Percentiles rank a stretch among this genome's conserved stretches.
Conservation (phyloP, 257 asterid species). For the Osmanthus fragrans region DNA sequence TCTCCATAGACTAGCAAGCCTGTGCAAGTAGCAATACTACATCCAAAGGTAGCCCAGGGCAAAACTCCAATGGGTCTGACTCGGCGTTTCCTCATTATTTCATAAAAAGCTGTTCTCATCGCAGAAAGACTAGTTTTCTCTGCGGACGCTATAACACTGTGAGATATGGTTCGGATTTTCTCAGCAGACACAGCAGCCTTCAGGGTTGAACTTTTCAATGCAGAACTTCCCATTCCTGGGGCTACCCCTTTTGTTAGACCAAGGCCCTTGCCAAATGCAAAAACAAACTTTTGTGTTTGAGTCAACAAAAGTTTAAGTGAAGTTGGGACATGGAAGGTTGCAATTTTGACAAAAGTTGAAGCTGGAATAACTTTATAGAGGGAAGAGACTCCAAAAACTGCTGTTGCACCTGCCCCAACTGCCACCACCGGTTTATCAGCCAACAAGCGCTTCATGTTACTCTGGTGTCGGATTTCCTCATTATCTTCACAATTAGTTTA, state of each 20-base stretch:
- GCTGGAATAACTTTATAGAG: conserved; percentile 77
- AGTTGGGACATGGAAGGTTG: conserved; percentile 65
- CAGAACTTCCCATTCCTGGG: conserved; percentile 56
- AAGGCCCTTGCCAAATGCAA: conserved; percentile 54
- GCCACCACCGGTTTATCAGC: conserved; percentile 84
- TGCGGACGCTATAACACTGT: conserved; percentile 74
- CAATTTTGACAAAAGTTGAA: conserved; percentile 63
- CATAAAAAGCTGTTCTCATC: conserved; percentile 78
- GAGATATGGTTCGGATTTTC: conserved; percentile 74
- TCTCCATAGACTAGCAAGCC: conserved; percentile 77
- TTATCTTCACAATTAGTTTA: conserved; percentile 42
- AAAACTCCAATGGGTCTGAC: conserved; percentile 52
- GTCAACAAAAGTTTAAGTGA: conserved; percentile 59
- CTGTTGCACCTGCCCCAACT: conserved; percentile 95
- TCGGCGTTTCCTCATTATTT: conserved; percentile 78
- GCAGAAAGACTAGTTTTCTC: conserved; percentile 92
- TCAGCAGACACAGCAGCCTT: conserved; percentile 73
- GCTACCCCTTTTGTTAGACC: conserved; percentile 55
- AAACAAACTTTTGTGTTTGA: conserved; percentile 64
- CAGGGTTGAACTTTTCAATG: conserved; percentile 48
- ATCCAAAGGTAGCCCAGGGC: conserved; percentile 87
- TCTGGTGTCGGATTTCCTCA: conserved; percentile 27
- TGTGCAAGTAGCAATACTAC: conserved; percentile 79
- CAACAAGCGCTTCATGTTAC: conserved; percentile 37
- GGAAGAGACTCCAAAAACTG: conserved; percentile 79